These are phyloP conservation scores for Plasmodium relictum DNA, from an alignment of 169 alveolate genomes.

Conservation along the genomic window DNA sequence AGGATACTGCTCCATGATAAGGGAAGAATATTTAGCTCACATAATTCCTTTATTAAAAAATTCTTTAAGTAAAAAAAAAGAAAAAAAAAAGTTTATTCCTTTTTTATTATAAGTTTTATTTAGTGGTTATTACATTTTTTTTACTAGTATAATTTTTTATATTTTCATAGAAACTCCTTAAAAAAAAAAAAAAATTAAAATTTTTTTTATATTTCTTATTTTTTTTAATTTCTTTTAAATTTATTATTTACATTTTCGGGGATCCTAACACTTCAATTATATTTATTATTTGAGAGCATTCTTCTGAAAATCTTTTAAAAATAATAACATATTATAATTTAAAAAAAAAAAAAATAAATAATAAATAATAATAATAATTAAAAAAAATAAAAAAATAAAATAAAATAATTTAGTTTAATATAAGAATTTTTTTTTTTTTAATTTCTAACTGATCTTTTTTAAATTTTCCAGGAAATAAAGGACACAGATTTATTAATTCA, in stretches of 20 bases:
- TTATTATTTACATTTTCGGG: conserved; percentile 42
- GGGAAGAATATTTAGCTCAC: conserved; percentile 40
- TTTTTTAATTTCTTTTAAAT: background rate
- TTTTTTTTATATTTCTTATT: background rate
- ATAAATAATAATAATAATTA: background rate
- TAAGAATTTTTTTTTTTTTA: background rate
- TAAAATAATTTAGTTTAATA: background rate
- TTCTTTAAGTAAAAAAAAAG: conserved; percentile 6
- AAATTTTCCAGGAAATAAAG: conserved; percentile 71
- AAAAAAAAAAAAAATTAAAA: conserved; percentile 9
- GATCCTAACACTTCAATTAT: conserved; percentile 75
- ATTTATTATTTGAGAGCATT: conserved; percentile 75
- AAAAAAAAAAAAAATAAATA: background rate
- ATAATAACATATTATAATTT: background rate
- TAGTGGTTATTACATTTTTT: conserved; percentile 37
- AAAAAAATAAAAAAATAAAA: conserved; percentile 1
- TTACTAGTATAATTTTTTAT: conserved; percentile 42
- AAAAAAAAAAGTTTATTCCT: background rate
- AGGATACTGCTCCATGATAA: conserved; percentile 56
- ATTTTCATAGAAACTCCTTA: conserved; percentile 68
- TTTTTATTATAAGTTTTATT: background rate
- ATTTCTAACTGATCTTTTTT: conserved; percentile 56
- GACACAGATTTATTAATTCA: conserved; percentile 64
- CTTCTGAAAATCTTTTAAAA: conserved; percentile 56
- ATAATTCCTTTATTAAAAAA: conserved; percentile 42